Percentiles rank a stretch among this genome's conserved stretches.
Evolutionary conservation across 2,329 filamentous ascomycete species (phyloP).

Genomic region (Scedosporium minutisporum): DNA sequence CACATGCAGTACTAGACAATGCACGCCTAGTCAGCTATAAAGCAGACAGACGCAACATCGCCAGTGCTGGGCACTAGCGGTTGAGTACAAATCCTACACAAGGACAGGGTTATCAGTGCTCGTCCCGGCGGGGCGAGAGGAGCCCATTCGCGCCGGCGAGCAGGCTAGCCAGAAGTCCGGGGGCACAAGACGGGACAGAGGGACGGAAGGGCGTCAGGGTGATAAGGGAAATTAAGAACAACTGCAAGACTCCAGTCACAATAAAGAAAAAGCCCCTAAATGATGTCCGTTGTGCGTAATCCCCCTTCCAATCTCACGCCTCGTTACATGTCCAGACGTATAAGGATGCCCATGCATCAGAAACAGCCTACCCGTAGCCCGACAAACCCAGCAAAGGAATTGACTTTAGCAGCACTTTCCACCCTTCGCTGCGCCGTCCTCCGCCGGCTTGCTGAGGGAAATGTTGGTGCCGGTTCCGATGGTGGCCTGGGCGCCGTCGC

Average conservation of each 20-base stretch:
- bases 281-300: slow-evolving; percentile 7
- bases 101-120: neutral
- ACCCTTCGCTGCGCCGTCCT: slow-evolving; percentile 64
- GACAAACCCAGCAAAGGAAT: slow-evolving; percentile 9
- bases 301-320: neutral
- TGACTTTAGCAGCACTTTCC: slow-evolving; percentile 67
- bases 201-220: neutral
- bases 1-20: neutral
- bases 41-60: neutral
- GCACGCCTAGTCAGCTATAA: neutral
- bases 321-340: slow-evolving; percentile 6
- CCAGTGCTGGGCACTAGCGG: neutral
- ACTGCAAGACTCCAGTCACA: slow-evolving; percentile 7
- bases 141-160: neutral
- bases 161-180: neutral
- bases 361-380: slow-evolving; percentile 4
- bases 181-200: neutral
- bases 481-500: slow-evolving; percentile 69
- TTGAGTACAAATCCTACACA: neutral
- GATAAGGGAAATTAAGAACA: slow-evolving; percentile 5
- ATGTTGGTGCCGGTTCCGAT: slow-evolving; percentile 75
- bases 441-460: slow-evolving; percentile 76
- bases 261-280: slow-evolving; percentile 5
- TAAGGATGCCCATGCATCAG: slow-evolving; percentile 4
- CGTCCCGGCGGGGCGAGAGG: neutral